These are phyloP conservation scores for Lepiota brunneoincarnata DNA, from an alignment of 768 basidiomycete genomes.

Conservation along the genomic window DNA sequence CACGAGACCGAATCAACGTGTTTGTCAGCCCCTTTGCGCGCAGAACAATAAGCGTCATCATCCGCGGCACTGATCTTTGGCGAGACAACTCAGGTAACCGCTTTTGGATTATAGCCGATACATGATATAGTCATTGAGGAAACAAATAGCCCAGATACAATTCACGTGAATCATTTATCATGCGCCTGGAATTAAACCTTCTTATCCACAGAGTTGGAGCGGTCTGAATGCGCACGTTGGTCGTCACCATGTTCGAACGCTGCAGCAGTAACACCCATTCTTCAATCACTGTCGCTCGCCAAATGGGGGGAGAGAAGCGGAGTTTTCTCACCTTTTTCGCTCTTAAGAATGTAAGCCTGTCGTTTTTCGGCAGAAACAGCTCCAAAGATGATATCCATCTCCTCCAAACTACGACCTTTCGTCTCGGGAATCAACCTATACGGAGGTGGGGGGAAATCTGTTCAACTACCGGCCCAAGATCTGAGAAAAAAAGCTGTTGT, in stretches of 20 bases:
- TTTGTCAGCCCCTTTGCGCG: too few species aligned
- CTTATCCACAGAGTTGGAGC: slow-evolving; percentile 12
- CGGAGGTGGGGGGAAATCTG: not conserved
- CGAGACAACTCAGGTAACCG: not conserved
- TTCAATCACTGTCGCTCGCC: too few species aligned
- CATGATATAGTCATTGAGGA: not conserved
- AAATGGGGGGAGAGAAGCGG: not conserved
- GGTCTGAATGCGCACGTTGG: not conserved
- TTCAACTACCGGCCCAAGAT: not conserved
- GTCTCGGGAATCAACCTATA: slow-evolving; percentile 58
- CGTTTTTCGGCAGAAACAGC: slow-evolving; percentile 53
- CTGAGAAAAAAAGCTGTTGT: not conserved
- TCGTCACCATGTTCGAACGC: slow-evolving; percentile 14
- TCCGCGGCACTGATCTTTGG: not conserved
- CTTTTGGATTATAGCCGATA: not conserved
- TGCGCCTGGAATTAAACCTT: slow-evolving; percentile 1
- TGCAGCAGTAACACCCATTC: not conserved
- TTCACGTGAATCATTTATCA: not conserved
- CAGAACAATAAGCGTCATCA: not conserved
- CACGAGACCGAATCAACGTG: too few species aligned
- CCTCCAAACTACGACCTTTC: slow-evolving; percentile 53
- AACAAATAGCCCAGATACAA: not conserved
- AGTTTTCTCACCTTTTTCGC: slow-evolving; percentile 31
- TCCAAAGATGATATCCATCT: slow-evolving; percentile 56
- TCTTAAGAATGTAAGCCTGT: slow-evolving; percentile 46